Evolutionary conservation across 768 basidiomycete species (phyloP), one percentile per base, ranked within the genome.

Genomic region (Scleroderma bovista): DNA sequence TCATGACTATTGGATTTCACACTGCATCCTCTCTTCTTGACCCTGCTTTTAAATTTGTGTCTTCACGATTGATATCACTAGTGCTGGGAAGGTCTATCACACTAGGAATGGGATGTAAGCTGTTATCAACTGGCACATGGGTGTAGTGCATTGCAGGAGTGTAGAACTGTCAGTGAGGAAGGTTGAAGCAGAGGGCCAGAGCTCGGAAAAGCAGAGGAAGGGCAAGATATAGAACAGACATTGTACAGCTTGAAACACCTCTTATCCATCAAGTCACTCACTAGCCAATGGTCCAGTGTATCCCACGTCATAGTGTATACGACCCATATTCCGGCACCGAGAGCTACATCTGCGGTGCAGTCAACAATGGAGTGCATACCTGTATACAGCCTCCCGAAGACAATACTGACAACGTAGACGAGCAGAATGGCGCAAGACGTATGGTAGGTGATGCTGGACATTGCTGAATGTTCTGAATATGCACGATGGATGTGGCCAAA

Each of bases 291-390:
- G 37, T 80, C 74, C 63, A 87, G 51, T 5, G 48, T 23, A 2
- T 68, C 60, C 15, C 69, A 71, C 17, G 62, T 62, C 1, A 67
- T 37, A 10, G 65, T 51, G 51, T 78, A 75, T 1, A 62, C 42
- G 2, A 57, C 62, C 88, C 90, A 93, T 43, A 89, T 77, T 3
- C 62, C 70, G 0, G 77, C 71, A 6, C 93, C 93, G 38, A 94
- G 73, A 6, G 77, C 31, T 13, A 78, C 65, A 12, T 89, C 89
- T 5, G 77, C 70, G 1, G 69, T 57, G 58, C 86, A 88, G 62
- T 92, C 89, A 7, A 82, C 79, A 60, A 92, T 84, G 12, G 83
- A 85, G 67, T 94, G 91, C 91, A 94, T 94, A 16, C 81, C 91
- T 22, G 84, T 86, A 69, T 93, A 91, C 3, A 93, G 68, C 19